phyloP scores from a whole-genome alignment of 352 stramenopile species.

The Globisporangium heterothallicum region DNA sequence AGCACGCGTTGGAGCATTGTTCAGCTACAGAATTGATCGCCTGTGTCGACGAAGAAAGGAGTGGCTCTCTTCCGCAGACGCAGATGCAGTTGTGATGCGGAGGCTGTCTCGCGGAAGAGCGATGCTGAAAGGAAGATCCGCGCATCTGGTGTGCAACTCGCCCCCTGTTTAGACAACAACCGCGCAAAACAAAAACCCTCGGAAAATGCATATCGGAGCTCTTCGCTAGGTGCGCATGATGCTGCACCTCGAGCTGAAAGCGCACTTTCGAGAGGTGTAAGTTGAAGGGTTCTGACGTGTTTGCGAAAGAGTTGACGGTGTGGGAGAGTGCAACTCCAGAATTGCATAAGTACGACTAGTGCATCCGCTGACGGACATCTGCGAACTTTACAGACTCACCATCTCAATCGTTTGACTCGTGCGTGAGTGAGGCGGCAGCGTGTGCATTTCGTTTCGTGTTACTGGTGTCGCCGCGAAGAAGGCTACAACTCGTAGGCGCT shows the following conservation, averaged over 20 bases:
- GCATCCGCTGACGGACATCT: neutral
- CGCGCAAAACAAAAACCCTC: neutral
- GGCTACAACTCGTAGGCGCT: no score
- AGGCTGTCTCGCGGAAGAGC: neutral
- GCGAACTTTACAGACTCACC: neutral
- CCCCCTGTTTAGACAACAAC: neutral
- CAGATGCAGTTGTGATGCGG: neutral
- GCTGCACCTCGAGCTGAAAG: neutral
- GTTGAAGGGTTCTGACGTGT: constrained; percentile 2
- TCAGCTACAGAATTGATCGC: neutral
- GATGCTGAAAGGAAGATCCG: neutral
- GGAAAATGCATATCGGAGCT: neutral
- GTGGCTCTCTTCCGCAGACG: neutral
- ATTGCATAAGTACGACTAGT: neutral
- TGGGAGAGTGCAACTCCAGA: neutral
- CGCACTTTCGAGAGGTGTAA: constrained; percentile 1
- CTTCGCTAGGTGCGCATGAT: constrained; percentile 1
- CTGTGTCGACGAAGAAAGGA: neutral
- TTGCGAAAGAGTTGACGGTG: constrained; percentile 3
- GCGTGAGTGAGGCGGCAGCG: no score
- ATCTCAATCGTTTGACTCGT: no score
- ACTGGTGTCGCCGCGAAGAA: no score
- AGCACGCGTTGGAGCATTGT: constrained; percentile 20
- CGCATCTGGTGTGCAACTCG: neutral
- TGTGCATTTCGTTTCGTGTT: no score